These are phyloP conservation scores for Aspergillus bertholletiae DNA, from an alignment of 495 filamentous ascomycete genomes.

Conservation along the genomic window DNA sequence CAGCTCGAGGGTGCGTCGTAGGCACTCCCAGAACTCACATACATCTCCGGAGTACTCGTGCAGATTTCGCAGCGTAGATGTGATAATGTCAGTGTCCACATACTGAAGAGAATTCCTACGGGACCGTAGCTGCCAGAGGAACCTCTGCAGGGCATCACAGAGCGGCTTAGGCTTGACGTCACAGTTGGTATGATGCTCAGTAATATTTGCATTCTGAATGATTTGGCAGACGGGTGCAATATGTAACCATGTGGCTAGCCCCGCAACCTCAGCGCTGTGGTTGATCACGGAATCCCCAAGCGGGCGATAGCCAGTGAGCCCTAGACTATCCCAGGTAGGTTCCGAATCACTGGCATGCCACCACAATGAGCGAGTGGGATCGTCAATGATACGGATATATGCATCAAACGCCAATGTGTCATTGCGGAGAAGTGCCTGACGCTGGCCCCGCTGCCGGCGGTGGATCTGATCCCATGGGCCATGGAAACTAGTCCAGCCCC, in stretches of 20 bases:
- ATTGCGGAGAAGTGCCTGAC: constrained; percentile 58
- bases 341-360: constrained; percentile 59
- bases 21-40: constrained; percentile 51
- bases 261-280: constrained; percentile 49
- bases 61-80: constrained; percentile 39
- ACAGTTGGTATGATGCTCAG: constrained; percentile 47
- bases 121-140: constrained; percentile 40
- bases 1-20: constrained; percentile 49
- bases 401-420: constrained; percentile 63
- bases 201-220: constrained; percentile 46
- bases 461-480: constrained; percentile 60
- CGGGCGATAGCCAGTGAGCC: constrained; percentile 56
- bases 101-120: constrained; percentile 35
- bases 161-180: constrained; percentile 49
- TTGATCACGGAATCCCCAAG: constrained; percentile 45
- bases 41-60: constrained; percentile 45
- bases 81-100: constrained; percentile 43
- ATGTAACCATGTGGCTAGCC: constrained; percentile 56
- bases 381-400: constrained; percentile 60
- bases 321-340: constrained; percentile 71
- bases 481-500: constrained; percentile 67
- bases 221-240: constrained; percentile 56
- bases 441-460: constrained; percentile 52
- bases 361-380: constrained; percentile 62
- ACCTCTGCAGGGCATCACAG: constrained; percentile 44